phyloP scores from a whole-genome alignment of 208 protist genomes.

The Wallacemonas sp. region DNA sequence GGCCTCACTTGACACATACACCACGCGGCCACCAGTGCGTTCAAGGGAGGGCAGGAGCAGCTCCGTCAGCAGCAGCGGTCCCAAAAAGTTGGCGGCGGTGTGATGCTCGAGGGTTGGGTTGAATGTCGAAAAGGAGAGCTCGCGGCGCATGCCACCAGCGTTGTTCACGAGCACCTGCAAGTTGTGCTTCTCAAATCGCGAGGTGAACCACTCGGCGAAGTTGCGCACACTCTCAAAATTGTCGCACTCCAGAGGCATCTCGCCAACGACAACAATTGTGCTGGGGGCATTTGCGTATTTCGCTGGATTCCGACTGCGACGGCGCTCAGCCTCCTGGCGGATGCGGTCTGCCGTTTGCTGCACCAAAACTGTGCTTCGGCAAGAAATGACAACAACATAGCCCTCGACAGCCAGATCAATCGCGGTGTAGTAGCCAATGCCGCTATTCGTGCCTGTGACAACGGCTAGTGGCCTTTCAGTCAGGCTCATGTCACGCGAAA shows the following conservation, averaged over 20 bases:
- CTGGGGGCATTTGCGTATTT: constrained; percentile 45
- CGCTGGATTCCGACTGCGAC: constrained; percentile 24
- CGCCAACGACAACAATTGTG: constrained; percentile 49
- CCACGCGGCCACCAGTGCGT: constrained; percentile 70
- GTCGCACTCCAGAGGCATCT: constrained; percentile 75
- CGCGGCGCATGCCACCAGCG: constrained; percentile 72
- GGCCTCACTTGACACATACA: constrained; percentile 80
- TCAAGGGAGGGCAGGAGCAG: constrained; percentile 73
- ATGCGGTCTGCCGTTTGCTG: constrained; percentile 52
- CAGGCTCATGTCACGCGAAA: constrained; percentile 50
- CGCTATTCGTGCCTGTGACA: constrained; percentile 91
- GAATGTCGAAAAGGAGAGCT: constrained; percentile 49
- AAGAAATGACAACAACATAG: constrained; percentile 78
- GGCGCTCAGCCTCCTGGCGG: constrained; percentile 34
- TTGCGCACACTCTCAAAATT: constrained; percentile 66
- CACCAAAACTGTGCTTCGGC: constrained; percentile 57
- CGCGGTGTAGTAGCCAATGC: constrained; percentile 87
- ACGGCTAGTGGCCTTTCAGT: constrained; percentile 75
- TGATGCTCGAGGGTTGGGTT: constrained; percentile 66
- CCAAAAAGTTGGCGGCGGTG: constrained; percentile 87
- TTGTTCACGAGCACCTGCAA: constrained; percentile 90
- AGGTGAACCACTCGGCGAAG: constrained; percentile 57
- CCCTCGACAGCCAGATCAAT: constrained; percentile 75
- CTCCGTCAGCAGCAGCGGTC: constrained; percentile 84
- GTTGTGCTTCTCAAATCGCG: constrained; percentile 42